Evolutionary conservation across 441 rosid species (phyloP), one percentile per base, ranked within the genome.

Genomic region (Erodium chrysanthum): DNA sequence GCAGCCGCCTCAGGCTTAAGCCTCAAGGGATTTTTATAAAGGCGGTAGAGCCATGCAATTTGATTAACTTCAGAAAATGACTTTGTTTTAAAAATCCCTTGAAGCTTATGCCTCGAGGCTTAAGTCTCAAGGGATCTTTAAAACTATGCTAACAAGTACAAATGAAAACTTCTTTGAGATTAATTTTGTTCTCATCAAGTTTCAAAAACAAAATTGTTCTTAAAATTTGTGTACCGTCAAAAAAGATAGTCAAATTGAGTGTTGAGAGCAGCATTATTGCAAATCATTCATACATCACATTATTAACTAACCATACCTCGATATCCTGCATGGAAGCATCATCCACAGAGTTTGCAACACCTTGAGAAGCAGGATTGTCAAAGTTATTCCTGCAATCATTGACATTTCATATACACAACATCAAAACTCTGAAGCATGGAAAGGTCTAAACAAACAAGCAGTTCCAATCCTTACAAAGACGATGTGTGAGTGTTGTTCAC

Each of bases 271-370:
- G 22, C 10, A 58, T 14, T 58, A 1, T 22, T 58, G 63, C 63
- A 58, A 52, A 5, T 22, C 14, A 58, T 22, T 58, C 63, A 58
- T 23, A 22, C n/a, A 58, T 4, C 63, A 60, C 48, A 11, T 20
- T 66, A 18, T 3, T 27, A 27, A 27, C 42, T 37, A 37, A 37
- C 3, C 79, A 68, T 81, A 87, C 98, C 96, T 87, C 92, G 68
- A 67, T 77, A 69, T 81, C 86, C 72, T 71, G 84, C 69, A 71
- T 42, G 25, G 87, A 71, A 78, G 82, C 74, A 73, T 81, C 92
- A 80, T 82, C 84, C 44, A 37, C 58, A 35, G 78, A 79, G 68
- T 73, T 72, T 54, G 69, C 70, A 71, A 75, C 70, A 69, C 77
- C 82, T 73, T 82, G 87, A 76, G 88, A 72, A 10, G 69, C 68